A percentile compares a stretch with the other conserved stretches of the same genome.
These are phyloP conservation scores for Cercospora sp. DNA, from an alignment of 2,329 filamentous ascomycete species.

Conservation along the genomic window DNA sequence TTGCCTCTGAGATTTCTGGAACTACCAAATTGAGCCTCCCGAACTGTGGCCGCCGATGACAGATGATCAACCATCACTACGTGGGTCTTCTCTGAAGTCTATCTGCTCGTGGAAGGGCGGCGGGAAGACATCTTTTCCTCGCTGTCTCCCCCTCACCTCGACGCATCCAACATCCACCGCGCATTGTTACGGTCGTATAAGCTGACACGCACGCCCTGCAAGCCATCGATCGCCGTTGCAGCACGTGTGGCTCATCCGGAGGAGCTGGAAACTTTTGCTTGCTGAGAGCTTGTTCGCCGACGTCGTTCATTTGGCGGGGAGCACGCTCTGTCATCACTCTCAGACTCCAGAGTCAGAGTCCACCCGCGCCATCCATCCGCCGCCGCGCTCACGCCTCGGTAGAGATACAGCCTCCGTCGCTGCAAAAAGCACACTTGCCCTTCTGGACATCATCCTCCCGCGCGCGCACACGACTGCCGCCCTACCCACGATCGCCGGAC, in stretches of 20 bases:
- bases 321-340: not conserved
- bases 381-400: not conserved
- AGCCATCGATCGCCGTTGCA: not conserved
- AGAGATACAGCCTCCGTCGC: not conserved
- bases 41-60: not conserved
- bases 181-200: not conserved
- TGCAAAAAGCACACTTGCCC: not conserved
- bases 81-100: not conserved
- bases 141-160: not conserved
- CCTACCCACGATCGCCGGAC: not conserved
- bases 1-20: not conserved
- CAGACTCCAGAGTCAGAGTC: slow-evolving; percentile 3
- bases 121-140: not conserved
- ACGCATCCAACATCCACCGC: not conserved
- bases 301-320: not conserved
- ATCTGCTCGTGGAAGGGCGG: not conserved
- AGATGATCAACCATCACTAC: not conserved
- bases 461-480: not conserved
- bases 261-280: not conserved
- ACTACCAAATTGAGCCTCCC: not conserved
- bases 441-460: not conserved
- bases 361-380: not conserved
- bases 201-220: not conserved
- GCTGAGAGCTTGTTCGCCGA: not conserved
- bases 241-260: not conserved